phyloP scores from a whole-genome alignment of 2,329 filamentous ascomycete genomes.

The Cryoendolithus antarcticus region DNA sequence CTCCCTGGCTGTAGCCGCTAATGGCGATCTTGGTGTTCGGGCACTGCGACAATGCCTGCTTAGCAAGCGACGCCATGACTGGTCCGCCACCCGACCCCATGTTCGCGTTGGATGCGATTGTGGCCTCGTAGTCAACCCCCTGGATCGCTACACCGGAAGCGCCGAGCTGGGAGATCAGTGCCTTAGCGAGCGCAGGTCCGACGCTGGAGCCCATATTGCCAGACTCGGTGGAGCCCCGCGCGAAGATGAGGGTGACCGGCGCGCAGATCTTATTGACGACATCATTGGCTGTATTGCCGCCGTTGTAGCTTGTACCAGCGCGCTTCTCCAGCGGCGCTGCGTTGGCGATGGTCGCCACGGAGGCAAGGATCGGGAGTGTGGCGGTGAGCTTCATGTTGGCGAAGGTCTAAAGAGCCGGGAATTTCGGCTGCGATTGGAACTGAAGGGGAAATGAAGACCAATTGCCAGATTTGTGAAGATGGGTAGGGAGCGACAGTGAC shows the following conservation, averaged over 20 bases:
- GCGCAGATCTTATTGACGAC: slow-evolving; percentile 23
- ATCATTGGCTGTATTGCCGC: slow-evolving; percentile 10
- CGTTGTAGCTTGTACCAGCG: slow-evolving; percentile 7
- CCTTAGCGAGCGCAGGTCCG: slow-evolving; percentile 40
- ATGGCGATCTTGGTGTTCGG: slow-evolving; percentile 17
- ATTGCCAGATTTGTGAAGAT: too few relatives aligned
- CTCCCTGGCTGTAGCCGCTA: slow-evolving; percentile 18
- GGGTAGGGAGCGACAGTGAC: too few relatives aligned
- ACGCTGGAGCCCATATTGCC: slow-evolving; percentile 40
- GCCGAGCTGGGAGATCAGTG: slow-evolving; percentile 31
- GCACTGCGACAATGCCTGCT: slow-evolving; percentile 12
- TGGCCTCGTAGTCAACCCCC: slow-evolving; percentile 41
- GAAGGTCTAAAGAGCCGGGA: neutral
- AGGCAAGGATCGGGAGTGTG: slow-evolving; percentile 8
- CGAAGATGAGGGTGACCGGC: slow-evolving; percentile 42
- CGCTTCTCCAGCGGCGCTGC: slow-evolving; percentile 9
- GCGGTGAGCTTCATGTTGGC: slow-evolving; percentile 9
- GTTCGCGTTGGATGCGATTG: slow-evolving; percentile 9
- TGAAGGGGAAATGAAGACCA: too few relatives aligned
- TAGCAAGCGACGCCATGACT: slow-evolving; percentile 11
- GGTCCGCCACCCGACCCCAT: slow-evolving; percentile 11
- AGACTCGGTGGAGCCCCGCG: slow-evolving; percentile 41
- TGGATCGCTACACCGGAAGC: slow-evolving; percentile 37
- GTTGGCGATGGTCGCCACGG: slow-evolving; percentile 9
- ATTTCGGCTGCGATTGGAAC: too few relatives aligned